A percentile compares a stretch with the other conserved stretches of the same genome.
Conservation (phyloP, 768 basidiomycete species). For the Tylopilus sp. region DNA sequence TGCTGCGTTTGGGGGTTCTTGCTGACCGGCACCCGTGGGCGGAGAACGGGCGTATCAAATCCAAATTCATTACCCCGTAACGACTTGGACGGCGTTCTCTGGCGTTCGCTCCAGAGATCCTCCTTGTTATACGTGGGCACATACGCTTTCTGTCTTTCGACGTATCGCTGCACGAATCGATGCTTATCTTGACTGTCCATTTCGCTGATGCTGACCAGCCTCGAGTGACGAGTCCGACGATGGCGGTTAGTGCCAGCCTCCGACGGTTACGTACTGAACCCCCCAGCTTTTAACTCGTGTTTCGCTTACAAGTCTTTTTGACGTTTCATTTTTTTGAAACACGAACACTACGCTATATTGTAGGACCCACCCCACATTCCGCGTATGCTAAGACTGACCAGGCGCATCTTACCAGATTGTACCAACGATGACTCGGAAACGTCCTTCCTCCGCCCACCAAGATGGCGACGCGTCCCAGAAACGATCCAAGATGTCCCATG, state of each 20-base stretch:
- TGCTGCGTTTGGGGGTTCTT: conserved; percentile 6
- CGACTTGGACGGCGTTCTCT: conserved; percentile 10
- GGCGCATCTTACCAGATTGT: not conserved
- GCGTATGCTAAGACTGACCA: not conserved
- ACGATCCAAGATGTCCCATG: conserved; percentile 22
- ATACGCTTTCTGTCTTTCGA: conserved; percentile 47
- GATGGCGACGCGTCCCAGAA: conserved; percentile 15
- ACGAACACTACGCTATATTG: too few relatives aligned
- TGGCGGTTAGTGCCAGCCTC: too few relatives aligned
- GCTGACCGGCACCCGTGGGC: conserved; percentile 38
- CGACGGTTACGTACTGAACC: conserved; percentile 14
- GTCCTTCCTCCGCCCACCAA: conserved; percentile 10
- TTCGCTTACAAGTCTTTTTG: not conserved
- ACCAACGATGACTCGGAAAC: conserved; percentile 22
- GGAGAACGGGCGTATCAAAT: conserved; percentile 56
- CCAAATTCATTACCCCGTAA: conserved; percentile 28
- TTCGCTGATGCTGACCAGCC: conserved; percentile 12
- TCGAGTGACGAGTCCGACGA: too few relatives aligned
- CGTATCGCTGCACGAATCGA: conserved; percentile 43
- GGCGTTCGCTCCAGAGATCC: conserved; percentile 24
- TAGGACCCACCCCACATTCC: not conserved
- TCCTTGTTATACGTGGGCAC: conserved; percentile 43
- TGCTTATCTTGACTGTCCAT: conserved; percentile 43
- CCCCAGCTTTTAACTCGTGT: not conserved
- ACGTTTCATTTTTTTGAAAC: conserved; percentile 8